Evolutionary conservation across 2,329 filamentous ascomycete genomes (phyloP), one percentile per base, ranked within the genome.

Genomic region (Pseudogymnoascus sp.): DNA sequence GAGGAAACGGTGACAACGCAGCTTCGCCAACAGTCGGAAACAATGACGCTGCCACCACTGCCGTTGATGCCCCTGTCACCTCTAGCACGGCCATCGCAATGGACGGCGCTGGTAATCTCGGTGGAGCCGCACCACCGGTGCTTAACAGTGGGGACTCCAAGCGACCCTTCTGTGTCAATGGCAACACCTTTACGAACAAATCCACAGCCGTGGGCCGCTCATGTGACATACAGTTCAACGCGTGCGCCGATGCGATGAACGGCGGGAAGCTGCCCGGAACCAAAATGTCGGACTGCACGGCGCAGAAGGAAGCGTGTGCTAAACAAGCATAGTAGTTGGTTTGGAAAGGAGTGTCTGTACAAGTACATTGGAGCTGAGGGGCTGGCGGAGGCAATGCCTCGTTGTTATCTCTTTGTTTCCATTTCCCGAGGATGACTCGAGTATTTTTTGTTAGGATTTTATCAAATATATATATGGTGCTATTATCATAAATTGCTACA

Each of bases 211-310:
- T 80, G 38, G 80, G 86, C 72, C 78, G 86, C 50, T 79, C 81
- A 50, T 88, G 86, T 70, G 81, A 85, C 69, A 80, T 86, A 64
- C 86, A 88, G 74, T 82, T 84, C 74, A 87, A 87, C 69, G 74
- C 71, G 1, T 89, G 86, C 69, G 78, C 81, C 4, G 74, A 86
- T 69, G 79, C 79, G 31, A 81, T 82, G 61, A 87, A 86, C 70
- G 68, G 74, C 4, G 81, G 82, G 13, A 67, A 35, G 1, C 65
- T 67, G 2, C 37, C 35, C 2, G 70, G 68, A 0, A 65, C 68
- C n/a, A 64, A 56, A 7, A 21, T 71, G 4, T n/a, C 50, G 2
- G 68, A 70, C 42, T 72, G 70, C 42, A 62, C 64, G 16, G 62
- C 61, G 4, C 70, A 72, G 44, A 35, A 71, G 50, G 44, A 63